Percentiles rank a stretch among this genome's conserved stretches.
Evolutionary conservation across 768 basidiomycete species (phyloP).

Genomic region (Suillus lakei): DNA sequence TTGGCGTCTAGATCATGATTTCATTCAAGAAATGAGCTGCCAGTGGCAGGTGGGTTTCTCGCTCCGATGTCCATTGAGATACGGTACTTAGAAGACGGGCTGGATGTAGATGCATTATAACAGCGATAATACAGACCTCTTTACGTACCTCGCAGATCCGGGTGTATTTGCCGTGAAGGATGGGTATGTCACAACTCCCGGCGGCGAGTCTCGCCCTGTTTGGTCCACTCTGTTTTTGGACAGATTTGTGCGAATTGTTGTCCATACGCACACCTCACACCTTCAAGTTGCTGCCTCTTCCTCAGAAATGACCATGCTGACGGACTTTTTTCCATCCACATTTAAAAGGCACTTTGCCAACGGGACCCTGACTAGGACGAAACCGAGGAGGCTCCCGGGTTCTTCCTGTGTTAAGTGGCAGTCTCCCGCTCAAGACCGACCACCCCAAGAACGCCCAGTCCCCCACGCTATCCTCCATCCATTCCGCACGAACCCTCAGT

Average conservation of each 20-base stretch:
- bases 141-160: slow-evolving; percentile 60
- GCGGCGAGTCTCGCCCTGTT: slow-evolving; percentile 35
- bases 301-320: neutral
- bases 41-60: slow-evolving; percentile 48
- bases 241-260: neutral
- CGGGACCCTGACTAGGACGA: too few relatives aligned
- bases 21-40: slow-evolving; percentile 72
- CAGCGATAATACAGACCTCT: slow-evolving; percentile 57
- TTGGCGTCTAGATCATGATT: slow-evolving; percentile 42
- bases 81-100: neutral
- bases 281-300: neutral
- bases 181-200: slow-evolving; percentile 51
- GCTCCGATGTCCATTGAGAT: neutral
- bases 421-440: slow-evolving; percentile 89
- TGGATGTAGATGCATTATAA: slow-evolving; percentile 65
- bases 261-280: neutral
- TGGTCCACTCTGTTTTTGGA: neutral
- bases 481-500: slow-evolving; percentile 74
- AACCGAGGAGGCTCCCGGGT: too few relatives aligned
- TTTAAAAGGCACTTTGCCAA: too few relatives aligned
- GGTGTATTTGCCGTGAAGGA: slow-evolving; percentile 56
- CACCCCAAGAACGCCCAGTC: slow-evolving; percentile 87
- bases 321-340: neutral
- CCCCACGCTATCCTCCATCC: slow-evolving; percentile 90
- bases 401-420: slow-evolving; percentile 79